phyloP scores from a whole-genome alignment of 257 asterid species.

The Nicotiana benthamiana region DNA sequence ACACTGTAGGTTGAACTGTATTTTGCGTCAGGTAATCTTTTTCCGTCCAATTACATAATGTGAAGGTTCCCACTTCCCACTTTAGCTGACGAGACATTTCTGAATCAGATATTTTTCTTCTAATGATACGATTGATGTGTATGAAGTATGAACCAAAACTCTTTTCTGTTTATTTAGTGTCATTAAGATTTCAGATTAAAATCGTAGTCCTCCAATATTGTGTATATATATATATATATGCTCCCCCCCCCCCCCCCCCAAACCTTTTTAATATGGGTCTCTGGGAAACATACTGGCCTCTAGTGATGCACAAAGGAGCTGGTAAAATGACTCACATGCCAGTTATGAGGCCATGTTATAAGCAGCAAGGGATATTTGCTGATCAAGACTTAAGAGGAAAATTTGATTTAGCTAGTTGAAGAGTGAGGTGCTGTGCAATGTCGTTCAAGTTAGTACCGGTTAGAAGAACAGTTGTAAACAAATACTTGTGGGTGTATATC shows the following conservation, averaged over 20 bases:
- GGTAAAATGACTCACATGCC: no score
- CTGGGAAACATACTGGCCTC: no score
- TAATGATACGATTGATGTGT: neutral
- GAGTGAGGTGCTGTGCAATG: neutral
- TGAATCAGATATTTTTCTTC: neutral
- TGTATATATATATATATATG: neutral
- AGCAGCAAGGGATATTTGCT: neutral
- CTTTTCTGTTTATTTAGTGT: neutral
- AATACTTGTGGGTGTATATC: no score
- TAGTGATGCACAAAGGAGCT: no score
- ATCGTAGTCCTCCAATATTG: neutral
- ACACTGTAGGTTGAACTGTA: neutral
- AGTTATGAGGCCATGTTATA: no score
- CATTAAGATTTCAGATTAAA: neutral
- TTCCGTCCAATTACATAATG: no score
- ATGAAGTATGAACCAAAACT: neutral
- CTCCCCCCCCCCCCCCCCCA: no score
- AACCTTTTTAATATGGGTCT: no score
- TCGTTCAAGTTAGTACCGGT: neutral
- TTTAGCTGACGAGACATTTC: no score
- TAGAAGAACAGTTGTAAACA: neutral
- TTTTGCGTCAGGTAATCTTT: neutral
- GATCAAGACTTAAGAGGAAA: neutral
- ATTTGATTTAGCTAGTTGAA: neutral
- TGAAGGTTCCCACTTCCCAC: no score